Conservation (phyloP, 2,329 filamentous ascomycete genomes). For the Thelonectria blattea region DNA sequence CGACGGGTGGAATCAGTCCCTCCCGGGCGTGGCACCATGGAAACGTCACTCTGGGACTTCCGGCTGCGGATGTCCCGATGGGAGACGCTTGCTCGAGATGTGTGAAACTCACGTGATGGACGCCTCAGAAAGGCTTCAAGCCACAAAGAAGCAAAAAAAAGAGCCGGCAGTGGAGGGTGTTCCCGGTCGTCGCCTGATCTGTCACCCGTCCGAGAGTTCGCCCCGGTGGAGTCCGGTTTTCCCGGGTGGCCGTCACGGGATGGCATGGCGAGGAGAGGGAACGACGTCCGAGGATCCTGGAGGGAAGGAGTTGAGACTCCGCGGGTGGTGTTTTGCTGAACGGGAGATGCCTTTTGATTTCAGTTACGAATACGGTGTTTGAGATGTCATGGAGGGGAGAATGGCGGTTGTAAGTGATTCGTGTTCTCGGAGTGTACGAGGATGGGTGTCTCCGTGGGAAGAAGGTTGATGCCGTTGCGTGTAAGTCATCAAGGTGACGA, state of each 20-base stretch:
- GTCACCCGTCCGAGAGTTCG: slow-evolving; percentile 24
- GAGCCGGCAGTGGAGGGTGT: slow-evolving; percentile 22
- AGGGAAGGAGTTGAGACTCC: background rate
- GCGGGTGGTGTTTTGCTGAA: background rate
- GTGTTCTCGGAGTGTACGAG: background rate
- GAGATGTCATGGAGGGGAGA: no score
- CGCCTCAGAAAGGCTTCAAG: background rate
- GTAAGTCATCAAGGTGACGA: slow-evolving; percentile 6
- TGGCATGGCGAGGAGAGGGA: slow-evolving; percentile 23
- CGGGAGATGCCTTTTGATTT: background rate
- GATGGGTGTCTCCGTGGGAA: no score
- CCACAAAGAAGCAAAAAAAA: slow-evolving; percentile 18
- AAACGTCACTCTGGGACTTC: slow-evolving; percentile 29
- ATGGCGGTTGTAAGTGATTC: background rate
- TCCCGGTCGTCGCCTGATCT: slow-evolving; percentile 28
- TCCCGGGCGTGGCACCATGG: slow-evolving; percentile 24
- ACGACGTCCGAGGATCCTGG: slow-evolving; percentile 25
- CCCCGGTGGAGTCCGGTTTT: slow-evolving; percentile 6
- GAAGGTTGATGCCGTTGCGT: background rate
- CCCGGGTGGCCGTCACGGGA: slow-evolving; percentile 19
- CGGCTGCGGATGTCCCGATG: slow-evolving; percentile 9
- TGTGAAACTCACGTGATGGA: slow-evolving; percentile 14
- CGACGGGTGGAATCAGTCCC: slow-evolving; percentile 15
- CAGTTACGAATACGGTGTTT: no score
- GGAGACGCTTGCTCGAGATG: no score